A percentile compares a stretch with the other conserved stretches of the same genome.
Evolutionary conservation across 2,329 filamentous ascomycete genomes (phyloP).

Genomic region (Aspergillus oerlinghausenensis): DNA sequence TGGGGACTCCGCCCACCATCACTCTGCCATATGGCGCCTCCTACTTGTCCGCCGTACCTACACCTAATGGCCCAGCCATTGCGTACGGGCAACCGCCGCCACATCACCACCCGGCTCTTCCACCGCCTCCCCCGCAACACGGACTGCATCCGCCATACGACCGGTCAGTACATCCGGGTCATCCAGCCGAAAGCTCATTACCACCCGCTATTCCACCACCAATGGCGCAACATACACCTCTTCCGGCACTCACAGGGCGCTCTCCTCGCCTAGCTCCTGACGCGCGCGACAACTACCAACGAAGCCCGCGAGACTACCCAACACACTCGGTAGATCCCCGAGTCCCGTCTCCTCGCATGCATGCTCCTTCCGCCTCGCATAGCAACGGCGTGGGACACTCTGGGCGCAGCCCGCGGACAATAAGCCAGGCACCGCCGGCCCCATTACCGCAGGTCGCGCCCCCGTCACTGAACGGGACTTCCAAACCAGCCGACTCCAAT

Average conservation of each 20-base stretch:
- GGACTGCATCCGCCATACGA: conserved; percentile 30
- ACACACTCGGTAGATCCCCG: conserved; percentile 30
- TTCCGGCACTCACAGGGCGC: conserved; percentile 21
- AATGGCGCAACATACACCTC: conserved; percentile 13
- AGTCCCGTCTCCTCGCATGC: conserved; percentile 28
- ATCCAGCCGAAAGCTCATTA: conserved; percentile 26
- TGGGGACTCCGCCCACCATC: conserved; percentile 40
- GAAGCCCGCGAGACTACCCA: conserved; percentile 27
- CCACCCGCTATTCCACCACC: conserved; percentile 21
- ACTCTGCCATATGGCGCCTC: conserved; percentile 31
- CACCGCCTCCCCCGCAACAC: conserved; percentile 22
- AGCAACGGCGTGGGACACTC: conserved; percentile 15
- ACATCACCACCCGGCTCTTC: conserved; percentile 18
- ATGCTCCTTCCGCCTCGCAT: conserved; percentile 19
- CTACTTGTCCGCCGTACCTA: conserved; percentile 35
- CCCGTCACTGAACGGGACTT: conserved; percentile 9
- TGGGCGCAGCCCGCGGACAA: conserved; percentile 23
- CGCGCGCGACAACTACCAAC: conserved; percentile 21
- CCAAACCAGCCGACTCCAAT: conserved; percentile 27
- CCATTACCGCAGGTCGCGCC: conserved; percentile 13
- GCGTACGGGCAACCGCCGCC: conserved; percentile 30
- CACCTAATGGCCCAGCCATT: conserved; percentile 23
- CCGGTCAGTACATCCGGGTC: conserved; percentile 27
- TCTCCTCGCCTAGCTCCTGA: conserved; percentile 26
- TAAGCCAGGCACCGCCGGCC: conserved; percentile 22